A percentile compares a stretch with the other conserved stretches of the same genome.
Evolutionary conservation across 306 rosid species (phyloP).

Genomic region (Trifolium repens): DNA sequence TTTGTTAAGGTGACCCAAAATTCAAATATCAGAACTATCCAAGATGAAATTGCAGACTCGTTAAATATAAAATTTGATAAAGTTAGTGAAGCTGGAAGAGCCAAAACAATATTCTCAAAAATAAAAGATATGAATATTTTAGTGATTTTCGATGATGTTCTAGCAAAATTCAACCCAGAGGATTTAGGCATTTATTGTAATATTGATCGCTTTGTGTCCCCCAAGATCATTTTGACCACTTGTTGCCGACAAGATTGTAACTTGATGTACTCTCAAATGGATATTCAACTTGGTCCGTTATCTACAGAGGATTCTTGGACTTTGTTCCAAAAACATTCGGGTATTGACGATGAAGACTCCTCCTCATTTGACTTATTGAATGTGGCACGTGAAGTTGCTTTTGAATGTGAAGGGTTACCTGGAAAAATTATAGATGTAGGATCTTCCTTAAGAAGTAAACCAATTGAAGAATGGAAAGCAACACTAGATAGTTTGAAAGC

Average conservation of each 20-base stretch:
- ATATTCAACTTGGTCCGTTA: slow-evolving; percentile 8
- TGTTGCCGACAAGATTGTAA: slow-evolving; percentile 6
- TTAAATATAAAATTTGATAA: background rate
- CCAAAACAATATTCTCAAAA: background rate
- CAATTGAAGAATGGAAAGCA: slow-evolving; percentile 29
- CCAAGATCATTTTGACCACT: slow-evolving; percentile 20
- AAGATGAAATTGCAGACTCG: slow-evolving; percentile 34
- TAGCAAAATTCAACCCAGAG: slow-evolving; percentile 6
- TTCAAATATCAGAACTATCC: background rate
- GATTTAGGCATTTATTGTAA: slow-evolving; percentile 33
- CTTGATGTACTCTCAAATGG: slow-evolving; percentile 32
- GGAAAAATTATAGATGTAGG: slow-evolving; percentile 28
- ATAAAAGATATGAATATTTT: background rate
- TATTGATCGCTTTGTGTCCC: background rate
- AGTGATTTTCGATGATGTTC: slow-evolving; percentile 33
- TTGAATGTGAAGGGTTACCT: slow-evolving; percentile 37
- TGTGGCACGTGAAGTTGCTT: background rate
- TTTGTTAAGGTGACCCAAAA: slow-evolving; percentile 31
- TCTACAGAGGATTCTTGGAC: slow-evolving; percentile 30
- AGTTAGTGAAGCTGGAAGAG: slow-evolving; percentile 8
- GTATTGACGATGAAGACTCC: slow-evolving; percentile 1
- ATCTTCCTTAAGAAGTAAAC: slow-evolving; percentile 26
- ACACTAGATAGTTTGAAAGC: slow-evolving; percentile 14
- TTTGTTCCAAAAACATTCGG: background rate
- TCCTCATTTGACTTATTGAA: background rate